Percentiles rank a stretch among this genome's conserved stretches.
phyloP scores from a whole-genome alignment of 2,329 filamentous ascomycete species.

The Chlorencoelia australis region DNA sequence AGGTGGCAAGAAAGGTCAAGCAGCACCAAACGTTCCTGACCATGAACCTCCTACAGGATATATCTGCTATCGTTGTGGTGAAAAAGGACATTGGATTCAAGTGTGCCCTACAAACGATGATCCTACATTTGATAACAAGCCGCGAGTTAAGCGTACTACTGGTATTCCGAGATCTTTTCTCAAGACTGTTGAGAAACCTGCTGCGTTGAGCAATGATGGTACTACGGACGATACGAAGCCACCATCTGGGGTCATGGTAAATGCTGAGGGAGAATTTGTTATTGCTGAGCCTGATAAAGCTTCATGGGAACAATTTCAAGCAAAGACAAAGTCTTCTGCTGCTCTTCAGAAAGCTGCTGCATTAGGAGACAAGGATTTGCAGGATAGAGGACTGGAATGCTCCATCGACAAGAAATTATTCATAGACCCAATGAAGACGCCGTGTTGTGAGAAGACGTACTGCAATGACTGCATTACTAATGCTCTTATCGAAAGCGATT shows the following conservation, averaged over 20 bases:
- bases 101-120: conserved; percentile 97
- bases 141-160: conserved; percentile 89
- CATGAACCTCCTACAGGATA: conserved; percentile 91
- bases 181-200: conserved; percentile 88
- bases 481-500: conserved; percentile 96
- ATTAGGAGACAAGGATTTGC: conserved; percentile 74
- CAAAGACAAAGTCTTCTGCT: conserved; percentile 79
- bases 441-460: conserved; percentile 96
- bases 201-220: conserved; percentile 61
- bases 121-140: conserved; percentile 86
- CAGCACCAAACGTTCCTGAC: conserved; percentile 67
- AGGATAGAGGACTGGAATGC: conserved; percentile 83
- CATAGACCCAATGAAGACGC: conserved; percentile 97
- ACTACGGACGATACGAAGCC: conserved; percentile 73
- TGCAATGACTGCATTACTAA: conserved; percentile 99
- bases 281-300: conserved; percentile 92
- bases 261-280: conserved; percentile 94
- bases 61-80: conserved; percentile 89
- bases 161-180: conserved; percentile 93
- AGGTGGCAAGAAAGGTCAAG: conserved; percentile 37
- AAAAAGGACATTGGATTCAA: conserved; percentile 99
- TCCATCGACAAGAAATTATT: conserved; percentile 96
- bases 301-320: conserved; percentile 94
- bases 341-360: conserved; percentile 70
- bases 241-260: conserved; percentile 89